Base-by-base conservation (phyloP, 1,284 basidiomycete genomes). In the Leccinum solheimii region DNA sequence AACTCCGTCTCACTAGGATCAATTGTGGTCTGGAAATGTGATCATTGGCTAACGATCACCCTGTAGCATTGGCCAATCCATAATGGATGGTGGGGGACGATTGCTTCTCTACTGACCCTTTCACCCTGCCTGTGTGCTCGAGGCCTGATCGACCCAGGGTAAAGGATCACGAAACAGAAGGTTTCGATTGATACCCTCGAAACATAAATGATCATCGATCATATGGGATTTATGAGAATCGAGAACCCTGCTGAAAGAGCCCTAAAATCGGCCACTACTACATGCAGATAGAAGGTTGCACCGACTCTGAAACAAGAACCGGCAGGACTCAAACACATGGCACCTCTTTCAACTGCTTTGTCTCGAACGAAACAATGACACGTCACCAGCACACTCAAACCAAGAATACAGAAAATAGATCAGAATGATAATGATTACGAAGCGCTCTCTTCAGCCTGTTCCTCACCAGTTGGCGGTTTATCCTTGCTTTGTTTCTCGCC, bases 401-500 rank as follows among this genome's bases (percentile, higher is more conserved):
- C 57, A 57, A 58, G 26, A 53, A 40, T 55, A 48, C 14, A 55
- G 48, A 2, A 21, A 51, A 70, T 52, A 63, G 36, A 61, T 53
- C 52, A 54, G 50, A 48, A 57, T 23, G 34, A 50, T 67, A 59
- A 74, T 53, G 58, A 63, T 67, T 61, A 74, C 55, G 60, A 65
- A 45, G 63, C 58, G 30, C 58, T 57, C 62, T 72, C 67, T 58
- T 67, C 69, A 53, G 36, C 48, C 13, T 56, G 60, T 55, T 72
- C 62, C 56, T 67, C 71, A 43, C 60, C 59, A 21, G 38, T 52
- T 14, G 69, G 55, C 8, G 62, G 57, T 11, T 69, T 53, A 21
- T 69, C 69, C 27, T 55, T 62, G 54, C 60, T 38, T 59, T 64
- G 63, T 57, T 73, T 70, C 32, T 64, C 61, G 0, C 26, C 53